Percentiles rank a stretch among this genome's conserved stretches.
phyloP scores from a whole-genome alignment of 345 rosid species.

The Tarenaya hassleriana region DNA sequence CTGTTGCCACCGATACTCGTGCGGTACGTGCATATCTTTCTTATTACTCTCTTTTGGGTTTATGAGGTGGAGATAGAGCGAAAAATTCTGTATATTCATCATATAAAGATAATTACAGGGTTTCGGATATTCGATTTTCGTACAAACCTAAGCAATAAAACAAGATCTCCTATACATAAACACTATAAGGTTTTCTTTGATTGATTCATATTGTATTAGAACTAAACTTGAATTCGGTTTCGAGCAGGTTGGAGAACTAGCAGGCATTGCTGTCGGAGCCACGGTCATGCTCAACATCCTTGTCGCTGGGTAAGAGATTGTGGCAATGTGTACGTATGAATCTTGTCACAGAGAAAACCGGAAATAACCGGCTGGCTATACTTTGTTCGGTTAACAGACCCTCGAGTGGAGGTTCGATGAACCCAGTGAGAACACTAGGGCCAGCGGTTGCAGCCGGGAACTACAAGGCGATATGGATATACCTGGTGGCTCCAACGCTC shows the following conservation, averaged over 20 bases:
- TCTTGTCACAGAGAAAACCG: no score
- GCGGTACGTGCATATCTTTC: conserved; percentile 49
- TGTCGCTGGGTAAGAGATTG: conserved; percentile 63
- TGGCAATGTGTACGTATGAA: no score
- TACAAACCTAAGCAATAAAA: no score
- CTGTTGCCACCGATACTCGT: conserved; percentile 95
- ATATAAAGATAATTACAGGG: no score
- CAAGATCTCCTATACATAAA: no score
- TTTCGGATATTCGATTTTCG: no score
- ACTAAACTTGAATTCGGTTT: conserved; percentile 2
- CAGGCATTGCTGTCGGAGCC: conserved; percentile 97
- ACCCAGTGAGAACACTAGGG: conserved; percentile 56
- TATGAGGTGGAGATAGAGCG: no score
- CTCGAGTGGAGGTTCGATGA: conserved; percentile 65
- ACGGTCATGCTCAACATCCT: conserved; percentile 93
- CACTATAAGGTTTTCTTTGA: no score
- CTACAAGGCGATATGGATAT: conserved; percentile 66
- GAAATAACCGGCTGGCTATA: not conserved
- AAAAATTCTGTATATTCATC: no score
- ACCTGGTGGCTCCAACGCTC: conserved; percentile 77
- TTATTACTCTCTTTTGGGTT: not conserved
- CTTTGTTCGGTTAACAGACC: conserved; percentile 40
- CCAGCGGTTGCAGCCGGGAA: conserved; percentile 96
- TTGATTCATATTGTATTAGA: no score
- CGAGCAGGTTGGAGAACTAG: conserved; percentile 87